phyloP scores from a whole-genome alignment of 768 basidiomycete species.

The Phylloporus sp. region DNA sequence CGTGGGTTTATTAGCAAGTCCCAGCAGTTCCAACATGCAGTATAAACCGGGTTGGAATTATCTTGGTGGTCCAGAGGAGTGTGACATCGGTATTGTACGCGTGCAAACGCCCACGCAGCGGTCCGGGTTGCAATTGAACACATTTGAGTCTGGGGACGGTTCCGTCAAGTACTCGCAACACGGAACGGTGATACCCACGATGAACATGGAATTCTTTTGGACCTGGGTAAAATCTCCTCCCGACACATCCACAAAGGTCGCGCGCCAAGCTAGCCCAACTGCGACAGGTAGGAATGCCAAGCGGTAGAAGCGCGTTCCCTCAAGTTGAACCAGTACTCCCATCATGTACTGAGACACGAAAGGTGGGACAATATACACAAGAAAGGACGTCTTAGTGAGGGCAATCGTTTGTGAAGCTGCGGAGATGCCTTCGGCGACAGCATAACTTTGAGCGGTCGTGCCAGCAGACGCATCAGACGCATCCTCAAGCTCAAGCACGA shows the following conservation, averaged over 20 bases:
- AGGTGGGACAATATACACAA: constrained; percentile 39
- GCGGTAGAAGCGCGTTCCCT: constrained; percentile 39
- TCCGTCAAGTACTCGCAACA: not conserved
- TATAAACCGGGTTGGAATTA: constrained; percentile 1
- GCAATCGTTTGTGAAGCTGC: constrained; percentile 1
- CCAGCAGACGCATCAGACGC: no score
- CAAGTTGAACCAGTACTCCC: constrained; percentile 51
- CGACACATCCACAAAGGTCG: constrained; percentile 25
- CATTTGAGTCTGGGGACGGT: constrained; percentile 13
- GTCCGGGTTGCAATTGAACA: constrained; percentile 13
- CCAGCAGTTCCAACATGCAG: constrained; percentile 25
- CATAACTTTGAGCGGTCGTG: no score
- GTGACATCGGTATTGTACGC: constrained; percentile 11
- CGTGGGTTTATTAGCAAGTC: constrained; percentile 23
- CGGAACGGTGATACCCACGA: constrained; percentile 13
- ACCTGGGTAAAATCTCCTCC: constrained; percentile 11
- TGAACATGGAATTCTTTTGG: constrained; percentile 15
- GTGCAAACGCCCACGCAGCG: constrained; percentile 20
- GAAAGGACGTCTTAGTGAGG: constrained; percentile 23
- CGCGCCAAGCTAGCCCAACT: constrained; percentile 42
- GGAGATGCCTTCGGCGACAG: not conserved
- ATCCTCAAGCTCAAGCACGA: not conserved
- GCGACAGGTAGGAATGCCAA: constrained; percentile 47
- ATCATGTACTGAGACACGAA: constrained; percentile 47
- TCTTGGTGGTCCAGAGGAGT: not conserved